Conservation (phyloP, 78 protist genomes). For the Dictyostelium intermedium region DNA sequence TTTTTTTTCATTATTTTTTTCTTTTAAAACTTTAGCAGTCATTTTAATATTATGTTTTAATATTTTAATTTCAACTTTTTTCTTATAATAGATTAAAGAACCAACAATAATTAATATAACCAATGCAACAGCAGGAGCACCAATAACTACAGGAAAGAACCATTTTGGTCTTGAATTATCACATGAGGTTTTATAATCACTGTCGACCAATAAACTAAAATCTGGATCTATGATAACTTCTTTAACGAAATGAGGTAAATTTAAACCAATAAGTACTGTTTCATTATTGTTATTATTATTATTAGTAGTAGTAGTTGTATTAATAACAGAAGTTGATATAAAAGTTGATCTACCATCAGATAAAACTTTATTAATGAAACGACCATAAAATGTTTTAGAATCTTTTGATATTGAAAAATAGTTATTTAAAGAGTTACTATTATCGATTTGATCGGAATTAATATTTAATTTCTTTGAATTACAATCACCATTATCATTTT, state of each 20-base stretch:
- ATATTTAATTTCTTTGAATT: neutral
- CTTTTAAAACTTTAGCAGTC: neutral
- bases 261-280: neutral
- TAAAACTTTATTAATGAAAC: neutral
- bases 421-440: neutral
- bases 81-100: neutral
- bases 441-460: neutral
- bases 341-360: neutral
- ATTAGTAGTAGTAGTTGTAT: no score
- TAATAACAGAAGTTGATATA: neutral
- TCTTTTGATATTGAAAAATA: neutral
- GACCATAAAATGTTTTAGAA: neutral
- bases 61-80: neutral
- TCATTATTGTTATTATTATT: no score
- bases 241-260: neutral
- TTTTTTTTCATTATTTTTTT: no score
- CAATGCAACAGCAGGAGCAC: neutral
- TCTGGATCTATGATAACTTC: neutral
- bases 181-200: neutral
- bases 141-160: neutral
- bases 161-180: neutral
- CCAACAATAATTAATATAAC: neutral
- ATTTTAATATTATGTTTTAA: neutral
- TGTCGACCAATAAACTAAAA: neutral
- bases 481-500: neutral